A percentile compares a stretch with the other conserved stretches of the same genome.
These are phyloP conservation scores for Penicillium fuscoglaucum DNA, from an alignment of 2,329 filamentous ascomycete species.

Conservation along the genomic window DNA sequence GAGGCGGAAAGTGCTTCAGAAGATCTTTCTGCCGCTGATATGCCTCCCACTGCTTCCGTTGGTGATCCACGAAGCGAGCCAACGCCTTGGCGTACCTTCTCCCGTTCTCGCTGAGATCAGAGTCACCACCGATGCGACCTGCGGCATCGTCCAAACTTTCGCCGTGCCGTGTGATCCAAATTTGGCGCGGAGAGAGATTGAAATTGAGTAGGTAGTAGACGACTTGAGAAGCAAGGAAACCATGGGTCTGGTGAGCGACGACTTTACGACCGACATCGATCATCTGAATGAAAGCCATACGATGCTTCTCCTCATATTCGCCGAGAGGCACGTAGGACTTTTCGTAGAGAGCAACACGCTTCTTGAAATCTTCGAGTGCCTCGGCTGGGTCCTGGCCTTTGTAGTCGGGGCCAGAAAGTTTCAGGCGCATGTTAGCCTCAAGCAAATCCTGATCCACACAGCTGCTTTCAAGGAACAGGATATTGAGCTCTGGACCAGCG, in stretches of 20 bases:
- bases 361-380: slow-evolving; percentile 87
- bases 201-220: slow-evolving; percentile 96
- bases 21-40: slow-evolving; percentile 77
- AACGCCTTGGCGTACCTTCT: slow-evolving; percentile 76
- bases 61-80: slow-evolving; percentile 77
- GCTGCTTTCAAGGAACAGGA: slow-evolving; percentile 92
- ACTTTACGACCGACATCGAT: slow-evolving; percentile 96
- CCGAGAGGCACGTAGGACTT: slow-evolving; percentile 91
- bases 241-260: slow-evolving; percentile 83
- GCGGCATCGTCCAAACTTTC: slow-evolving; percentile 84
- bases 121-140: slow-evolving; percentile 89
- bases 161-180: slow-evolving; percentile 96
- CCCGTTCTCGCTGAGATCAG: slow-evolving; percentile 77
- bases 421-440: slow-evolving; percentile 95
- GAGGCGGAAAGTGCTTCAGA: slow-evolving; percentile 80
- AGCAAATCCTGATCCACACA: slow-evolving; percentile 82
- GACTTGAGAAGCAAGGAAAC: slow-evolving; percentile 88
- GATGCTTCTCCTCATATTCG: slow-evolving; percentile 83
- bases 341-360: slow-evolving; percentile 88
- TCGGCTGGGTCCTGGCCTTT: slow-evolving; percentile 85
- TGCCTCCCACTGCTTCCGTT: slow-evolving; percentile 78
- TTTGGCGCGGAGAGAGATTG: slow-evolving; percentile 90
- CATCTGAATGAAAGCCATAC: slow-evolving; percentile 96
- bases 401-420: slow-evolving; percentile 94
- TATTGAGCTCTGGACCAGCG: slow-evolving; percentile 81